Evolutionary conservation across 2,329 filamentous ascomycete species (phyloP), one percentile per base, ranked within the genome.

Genomic region (Trichoderma endophyticum): DNA sequence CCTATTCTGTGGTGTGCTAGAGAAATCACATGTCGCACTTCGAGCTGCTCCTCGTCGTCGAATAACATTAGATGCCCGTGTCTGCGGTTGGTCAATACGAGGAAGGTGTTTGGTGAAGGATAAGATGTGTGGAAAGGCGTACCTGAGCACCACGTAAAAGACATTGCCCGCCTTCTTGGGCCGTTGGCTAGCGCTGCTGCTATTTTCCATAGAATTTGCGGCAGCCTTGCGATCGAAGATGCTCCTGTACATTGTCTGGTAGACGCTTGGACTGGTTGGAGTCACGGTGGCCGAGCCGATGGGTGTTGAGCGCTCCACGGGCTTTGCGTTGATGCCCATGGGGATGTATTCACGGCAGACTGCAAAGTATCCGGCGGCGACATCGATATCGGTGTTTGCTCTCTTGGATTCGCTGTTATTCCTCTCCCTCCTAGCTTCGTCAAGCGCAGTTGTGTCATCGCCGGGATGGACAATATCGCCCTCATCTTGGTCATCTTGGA

Each of bases 61-160:
- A 98, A 99, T 11, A 99, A 89, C 93, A 99, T 98, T 65, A 99
- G 84, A 80, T 98, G 95, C 48, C 95, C 95, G 81, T 98, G 95
- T 79, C 94, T 95, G 66, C 34, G n/a, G 32, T 32, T 36, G 61
- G 51, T 59, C 32, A 66, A 68, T 12, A 28, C 12, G 8, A 32
- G 15, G 18, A 34, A 34, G 59, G 9, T 43, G 34, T 8, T 18
- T 30, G 8, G 2, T 1, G 30, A 15, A 14, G 18, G 11, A 11
- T 28, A 3, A 26, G 30, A 15, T 14, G 57, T 18, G 21, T 28
- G 15, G 6, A 15, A 24, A 11, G 11, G 81, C 85, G 74, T 85
- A 95, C 92, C 94, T 91, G 73, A 98, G 81, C 62, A 97, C 93
- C 65, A 98, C 93, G 78, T 94, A 98, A 81, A 98, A 98, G 71